Base-by-base conservation (phyloP, 345 rosid species). In the Murraya koenigii region DNA sequence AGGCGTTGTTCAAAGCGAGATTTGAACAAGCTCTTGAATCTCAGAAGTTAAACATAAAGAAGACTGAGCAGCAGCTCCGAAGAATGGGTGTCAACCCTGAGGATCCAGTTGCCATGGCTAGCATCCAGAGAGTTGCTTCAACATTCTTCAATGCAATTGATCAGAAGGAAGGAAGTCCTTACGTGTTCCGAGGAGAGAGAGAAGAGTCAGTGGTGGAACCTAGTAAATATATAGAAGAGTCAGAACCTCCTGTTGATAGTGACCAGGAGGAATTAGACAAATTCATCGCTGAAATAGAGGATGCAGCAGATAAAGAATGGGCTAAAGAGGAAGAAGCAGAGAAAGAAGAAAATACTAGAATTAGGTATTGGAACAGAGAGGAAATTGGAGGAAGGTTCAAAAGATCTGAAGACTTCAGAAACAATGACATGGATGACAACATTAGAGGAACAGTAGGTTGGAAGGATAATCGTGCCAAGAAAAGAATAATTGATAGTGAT, bases 1-100 rank as follows among this genome's bases (percentile, higher is more conserved):
- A 95, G 99, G 99, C 99, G 75, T 84, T 95, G 71, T 95, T 95
- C 78, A 95, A 94, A 83, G 99, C 99, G 23, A 90, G 99, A 84
- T 95, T 93, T 56, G 99, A 95, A 82, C 99, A 95, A 90, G 98
- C 99, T n/a, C 97, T 95, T 30, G 99, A 95, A 75, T 94, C 99
- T 62, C 99, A 95, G 93, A 95, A 92, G 89, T 86, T 95, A 80
- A 95, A 93, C 84, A 94, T 95, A 76, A 95, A 93, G 89, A 91
- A 94, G 88, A 80, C 87, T 60, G 99, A 94, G 74, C 99, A 95
- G 87, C 90, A 91, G 84, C 95, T 95, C 56, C 85, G 97, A 19
- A 81, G 93, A 74, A 88, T 84, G 92, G 98, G 96, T 75, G 85
- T 91, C 66, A 95, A 95, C 82, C 99, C 99, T 9, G 99, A 95